Base-by-base conservation (phyloP, 2,329 filamentous ascomycete genomes). In the Ophiostoma angusticollis region DNA sequence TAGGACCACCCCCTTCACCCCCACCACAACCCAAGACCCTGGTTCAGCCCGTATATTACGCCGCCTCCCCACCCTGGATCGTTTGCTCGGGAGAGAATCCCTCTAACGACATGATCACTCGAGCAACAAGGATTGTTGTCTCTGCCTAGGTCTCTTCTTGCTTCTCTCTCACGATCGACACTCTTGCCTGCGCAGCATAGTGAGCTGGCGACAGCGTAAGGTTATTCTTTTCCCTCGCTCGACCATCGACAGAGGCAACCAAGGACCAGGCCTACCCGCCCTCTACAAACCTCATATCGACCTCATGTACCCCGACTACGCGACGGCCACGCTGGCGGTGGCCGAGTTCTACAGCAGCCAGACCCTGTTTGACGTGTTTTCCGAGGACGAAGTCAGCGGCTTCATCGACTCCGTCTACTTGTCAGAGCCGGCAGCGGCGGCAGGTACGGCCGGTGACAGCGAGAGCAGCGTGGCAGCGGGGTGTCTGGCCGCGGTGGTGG, bases 331-430 rank as follows among this genome's bases (percentile, higher is more conserved):
- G 31, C 39, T 35, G 2, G 51, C 49, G 6, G 30, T 55, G 4
- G 37, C 50, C 14, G 47, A 42, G 11, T 58, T 56, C 44, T 57
- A 49, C 45, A 42, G 36, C 17, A 49, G 43, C 17, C 50, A 45
- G 14, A 50, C 49, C 5, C 46, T 57, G 0, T 55, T 57, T 18
- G 52, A 54, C 17, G 48, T 55, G 30, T 58, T 55, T 17, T 48
- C 54, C 1, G 39, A 38, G 13, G 37, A 47, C 3, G 50, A 58
- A 30, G 40, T 49, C 5, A 24, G 42, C 3, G 17, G 25, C 0
- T 50, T 47, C 31, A 44, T 46, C 24, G 35, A 41, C 9, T 18
- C 37, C 9, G 46, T 54, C 1, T 53, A 51, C 31, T n/a, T n/a
- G 42, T 39, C 6, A 27, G 33, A 6, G 39, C 44, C 19, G 44